Evolutionary conservation across 2,329 filamentous ascomycete genomes (phyloP).

Genomic region (Alternaria gaisen): DNA sequence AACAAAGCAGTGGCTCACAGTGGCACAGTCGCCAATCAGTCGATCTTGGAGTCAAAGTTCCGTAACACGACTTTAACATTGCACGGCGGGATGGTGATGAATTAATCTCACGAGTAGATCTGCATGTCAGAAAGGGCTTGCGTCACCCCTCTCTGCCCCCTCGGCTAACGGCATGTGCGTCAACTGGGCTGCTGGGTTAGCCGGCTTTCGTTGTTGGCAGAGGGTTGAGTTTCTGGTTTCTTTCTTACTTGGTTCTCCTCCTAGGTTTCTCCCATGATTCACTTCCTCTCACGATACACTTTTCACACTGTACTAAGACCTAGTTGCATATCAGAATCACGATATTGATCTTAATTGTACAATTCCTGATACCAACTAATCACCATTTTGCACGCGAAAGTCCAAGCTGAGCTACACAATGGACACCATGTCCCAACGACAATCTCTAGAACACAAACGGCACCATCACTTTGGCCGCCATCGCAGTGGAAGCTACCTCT

Average conservation of each 20-base stretch:
- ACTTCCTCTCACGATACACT: neutral
- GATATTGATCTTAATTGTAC: neutral
- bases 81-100: constrained; percentile 1
- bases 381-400: neutral
- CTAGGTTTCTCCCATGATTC: neutral
- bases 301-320: no score
- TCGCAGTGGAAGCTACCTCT: constrained; percentile 15
- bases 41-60: neutral
- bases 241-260: neutral
- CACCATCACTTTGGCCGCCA: constrained; percentile 19
- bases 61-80: constrained; percentile 2
- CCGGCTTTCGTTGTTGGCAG: constrained; percentile 10
- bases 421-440: constrained; percentile 13
- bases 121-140: constrained; percentile 17
- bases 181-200: constrained; percentile 8
- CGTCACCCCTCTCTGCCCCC: constrained; percentile 12
- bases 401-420: neutral
- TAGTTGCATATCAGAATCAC: neutral
- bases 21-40: constrained; percentile 21
- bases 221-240: constrained; percentile 5
- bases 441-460: constrained; percentile 13
- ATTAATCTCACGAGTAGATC: constrained; percentile 7
- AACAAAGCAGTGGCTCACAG: constrained; percentile 11
- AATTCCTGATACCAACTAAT: neutral
- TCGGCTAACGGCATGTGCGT: constrained; percentile 19